phyloP scores from a whole-genome alignment of 2,329 filamentous ascomycete genomes.

The Alternaria sp. region DNA sequence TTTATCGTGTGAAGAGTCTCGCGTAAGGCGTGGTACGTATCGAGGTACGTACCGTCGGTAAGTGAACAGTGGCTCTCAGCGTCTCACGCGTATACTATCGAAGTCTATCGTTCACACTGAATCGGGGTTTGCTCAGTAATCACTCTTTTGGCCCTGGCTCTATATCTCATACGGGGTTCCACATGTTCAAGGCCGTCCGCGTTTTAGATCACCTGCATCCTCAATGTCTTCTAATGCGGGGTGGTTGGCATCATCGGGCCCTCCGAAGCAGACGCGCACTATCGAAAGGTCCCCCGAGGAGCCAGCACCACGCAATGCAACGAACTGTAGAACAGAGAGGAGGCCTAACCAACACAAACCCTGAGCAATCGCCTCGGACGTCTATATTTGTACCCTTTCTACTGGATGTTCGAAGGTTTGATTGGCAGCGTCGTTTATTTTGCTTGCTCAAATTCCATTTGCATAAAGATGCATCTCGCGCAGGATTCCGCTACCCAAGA shows the following conservation, averaged over 20 bases:
- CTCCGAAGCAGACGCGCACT: neutral
- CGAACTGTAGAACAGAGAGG: neutral
- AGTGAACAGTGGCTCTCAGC: neutral
- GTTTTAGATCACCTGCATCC: neutral
- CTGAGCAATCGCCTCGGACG: neutral
- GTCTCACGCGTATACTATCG: neutral
- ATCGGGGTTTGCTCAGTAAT: neutral
- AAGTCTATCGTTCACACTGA: neutral
- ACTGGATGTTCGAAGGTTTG: neutral
- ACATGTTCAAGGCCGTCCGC: neutral
- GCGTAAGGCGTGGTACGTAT: neutral
- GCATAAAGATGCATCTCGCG: slow-evolving; percentile 2
- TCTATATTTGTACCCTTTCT: neutral
- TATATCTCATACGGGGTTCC: neutral
- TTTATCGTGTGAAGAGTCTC: neutral
- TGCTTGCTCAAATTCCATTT: neutral
- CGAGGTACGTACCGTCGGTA: neutral
- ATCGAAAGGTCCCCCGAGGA: neutral
- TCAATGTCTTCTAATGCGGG: neutral
- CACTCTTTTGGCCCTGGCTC: neutral
- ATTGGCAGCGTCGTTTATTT: neutral
- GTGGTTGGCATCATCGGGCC: neutral
- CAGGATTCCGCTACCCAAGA: slow-evolving; percentile 2
- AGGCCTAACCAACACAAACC: neutral
- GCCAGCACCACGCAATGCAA: neutral